Evolutionary conservation across 2,329 filamentous ascomycete genomes (phyloP).

Genomic region (Parastagonospora avenae): DNA sequence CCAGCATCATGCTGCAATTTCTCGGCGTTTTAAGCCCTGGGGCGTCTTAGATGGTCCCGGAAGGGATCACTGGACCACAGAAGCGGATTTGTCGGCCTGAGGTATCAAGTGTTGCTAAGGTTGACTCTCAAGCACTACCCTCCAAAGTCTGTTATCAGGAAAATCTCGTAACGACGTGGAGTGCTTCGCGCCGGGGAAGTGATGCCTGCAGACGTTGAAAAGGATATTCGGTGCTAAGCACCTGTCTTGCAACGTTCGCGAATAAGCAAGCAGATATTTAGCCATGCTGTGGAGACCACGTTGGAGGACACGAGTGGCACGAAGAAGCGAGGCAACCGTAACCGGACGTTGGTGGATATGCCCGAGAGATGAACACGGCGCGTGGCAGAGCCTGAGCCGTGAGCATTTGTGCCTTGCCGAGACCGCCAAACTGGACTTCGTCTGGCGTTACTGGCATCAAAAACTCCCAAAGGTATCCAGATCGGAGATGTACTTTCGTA

Average conservation of each 20-base stretch:
- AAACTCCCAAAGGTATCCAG: not conserved
- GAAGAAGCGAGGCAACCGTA: conserved; percentile 31
- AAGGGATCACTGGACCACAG: conserved; percentile 2
- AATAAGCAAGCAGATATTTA: conserved; percentile 22
- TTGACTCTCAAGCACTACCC: not conserved
- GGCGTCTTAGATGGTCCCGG: conserved; percentile 11
- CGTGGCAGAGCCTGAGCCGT: conserved; percentile 22
- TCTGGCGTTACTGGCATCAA: conserved; percentile 1
- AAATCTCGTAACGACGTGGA: not conserved
- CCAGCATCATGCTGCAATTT: conserved; percentile 17
- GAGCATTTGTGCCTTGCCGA: conserved; percentile 19
- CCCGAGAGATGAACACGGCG: conserved; percentile 21
- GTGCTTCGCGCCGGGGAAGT: not conserved
- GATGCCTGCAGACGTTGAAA: conserved; percentile 1
- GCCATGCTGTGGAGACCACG: conserved; percentile 25
- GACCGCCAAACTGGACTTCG: conserved; percentile 16
- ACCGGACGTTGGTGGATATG: conserved; percentile 38
- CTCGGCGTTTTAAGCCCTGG: conserved; percentile 12
- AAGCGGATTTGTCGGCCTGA: not conserved
- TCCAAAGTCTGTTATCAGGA: not conserved
- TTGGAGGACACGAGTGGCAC: conserved; percentile 23
- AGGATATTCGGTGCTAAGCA: conserved; percentile 16
- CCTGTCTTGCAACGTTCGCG: conserved; percentile 27
- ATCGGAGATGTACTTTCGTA: too few species aligned
- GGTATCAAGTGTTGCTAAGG: too few species aligned